These are phyloP conservation scores for Rosa chinensis DNA, from an alignment of 306 rosid genomes.

Conservation along the genomic window DNA sequence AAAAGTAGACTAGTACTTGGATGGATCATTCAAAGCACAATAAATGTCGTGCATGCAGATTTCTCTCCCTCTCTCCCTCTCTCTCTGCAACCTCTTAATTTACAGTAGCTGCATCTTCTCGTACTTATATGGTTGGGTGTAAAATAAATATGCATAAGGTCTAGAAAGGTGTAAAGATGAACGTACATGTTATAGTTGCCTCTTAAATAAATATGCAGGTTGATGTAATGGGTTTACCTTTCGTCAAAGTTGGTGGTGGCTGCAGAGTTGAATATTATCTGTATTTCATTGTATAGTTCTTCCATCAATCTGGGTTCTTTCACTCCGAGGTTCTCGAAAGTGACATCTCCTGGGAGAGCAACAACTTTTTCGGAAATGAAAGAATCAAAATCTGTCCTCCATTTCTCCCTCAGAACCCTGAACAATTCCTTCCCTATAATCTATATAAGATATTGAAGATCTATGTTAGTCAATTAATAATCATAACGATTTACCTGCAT, in stretches of 20 bases:
- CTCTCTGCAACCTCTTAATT: background rate
- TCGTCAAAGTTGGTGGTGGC: slow-evolving; percentile 39
- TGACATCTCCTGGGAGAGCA: slow-evolving; percentile 32
- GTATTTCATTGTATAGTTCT: slow-evolving; percentile 14
- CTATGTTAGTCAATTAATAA: background rate
- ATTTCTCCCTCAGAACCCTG: slow-evolving; percentile 3
- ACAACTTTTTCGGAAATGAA: slow-evolving; percentile 32
- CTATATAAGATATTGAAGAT: background rate
- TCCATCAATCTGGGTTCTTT: slow-evolving; percentile 16
- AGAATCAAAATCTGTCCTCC: slow-evolving; percentile 9
- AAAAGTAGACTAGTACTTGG: no score
- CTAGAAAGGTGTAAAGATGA: background rate
- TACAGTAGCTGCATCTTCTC: background rate
- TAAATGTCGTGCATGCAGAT: no score
- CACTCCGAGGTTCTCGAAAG: slow-evolving; percentile 24
- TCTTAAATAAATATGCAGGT: background rate
- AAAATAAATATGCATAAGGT: background rate
- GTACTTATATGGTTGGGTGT: background rate
- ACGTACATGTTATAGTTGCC: background rate
- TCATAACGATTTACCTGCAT: background rate
- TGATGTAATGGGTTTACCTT: slow-evolving; percentile 14
- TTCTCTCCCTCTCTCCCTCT: no score
- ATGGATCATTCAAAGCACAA: no score
- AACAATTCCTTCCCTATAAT: slow-evolving; percentile 17
- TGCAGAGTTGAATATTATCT: slow-evolving; percentile 31